A percentile compares a stretch with the other conserved stretches of the same genome.
These are phyloP conservation scores for Trichocomaceae sp. DNA, from an alignment of 2,329 filamentous ascomycete genomes.

Conservation along the genomic window DNA sequence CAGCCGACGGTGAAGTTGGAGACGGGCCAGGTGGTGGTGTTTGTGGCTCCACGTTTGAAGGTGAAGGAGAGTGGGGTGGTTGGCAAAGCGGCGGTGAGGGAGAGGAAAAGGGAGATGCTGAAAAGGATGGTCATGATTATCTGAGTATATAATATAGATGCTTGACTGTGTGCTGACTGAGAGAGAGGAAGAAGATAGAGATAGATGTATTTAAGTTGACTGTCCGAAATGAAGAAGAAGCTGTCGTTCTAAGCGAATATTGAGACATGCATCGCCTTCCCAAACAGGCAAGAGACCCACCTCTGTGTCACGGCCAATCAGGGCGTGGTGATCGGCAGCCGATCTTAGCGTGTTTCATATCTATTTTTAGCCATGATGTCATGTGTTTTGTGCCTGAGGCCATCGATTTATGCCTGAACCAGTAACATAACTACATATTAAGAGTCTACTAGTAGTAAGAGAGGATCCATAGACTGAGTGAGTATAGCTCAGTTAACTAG, in stretches of 20 bases:
- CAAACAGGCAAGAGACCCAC: not conserved
- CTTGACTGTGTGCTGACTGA: no score
- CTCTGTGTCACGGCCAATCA: not conserved
- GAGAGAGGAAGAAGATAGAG: no score
- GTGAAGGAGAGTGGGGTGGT: not conserved
- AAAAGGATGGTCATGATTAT: not conserved
- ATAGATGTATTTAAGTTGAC: no score
- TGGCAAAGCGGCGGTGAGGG: slow-evolving; percentile 1
- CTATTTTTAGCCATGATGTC: not conserved
- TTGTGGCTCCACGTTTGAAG: not conserved
- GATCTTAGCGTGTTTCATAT: not conserved
- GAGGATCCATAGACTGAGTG: no score
- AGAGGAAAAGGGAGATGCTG: not conserved
- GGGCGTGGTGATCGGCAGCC: not conserved
- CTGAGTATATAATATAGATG: no score
- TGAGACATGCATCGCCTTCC: not conserved
- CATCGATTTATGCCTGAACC: no score
- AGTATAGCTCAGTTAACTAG: no score
- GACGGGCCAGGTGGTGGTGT: slow-evolving; percentile 22
- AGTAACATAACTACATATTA: no score
- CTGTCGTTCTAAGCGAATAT: no score
- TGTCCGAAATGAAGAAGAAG: no score
- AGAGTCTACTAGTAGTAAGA: no score
- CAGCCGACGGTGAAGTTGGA: slow-evolving; percentile 27
- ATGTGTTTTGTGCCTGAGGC: no score